Conservation (phyloP, 495 filamentous ascomycete genomes). For the Cenococcum geophilum region DNA sequence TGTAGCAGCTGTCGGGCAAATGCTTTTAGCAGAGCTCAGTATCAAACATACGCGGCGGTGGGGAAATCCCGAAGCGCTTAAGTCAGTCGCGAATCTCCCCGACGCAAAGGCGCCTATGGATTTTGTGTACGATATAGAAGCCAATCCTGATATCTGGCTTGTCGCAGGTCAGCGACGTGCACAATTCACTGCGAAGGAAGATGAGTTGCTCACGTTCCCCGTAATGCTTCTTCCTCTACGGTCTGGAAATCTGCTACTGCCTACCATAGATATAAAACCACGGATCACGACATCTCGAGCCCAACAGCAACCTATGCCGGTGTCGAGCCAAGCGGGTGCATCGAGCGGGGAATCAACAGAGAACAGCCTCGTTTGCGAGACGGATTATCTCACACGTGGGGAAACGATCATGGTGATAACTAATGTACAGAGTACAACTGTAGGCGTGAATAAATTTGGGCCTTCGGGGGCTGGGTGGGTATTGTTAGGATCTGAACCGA, state of each 20-base stretch:
- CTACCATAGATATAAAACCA: conserved; percentile 68
- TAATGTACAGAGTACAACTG: conserved; percentile 66
- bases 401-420: conserved; percentile 72
- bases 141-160: conserved; percentile 71
- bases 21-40: conserved; percentile 61
- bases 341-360: conserved; percentile 14
- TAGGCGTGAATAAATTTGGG: conserved; percentile 34
- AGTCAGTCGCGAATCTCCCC: conserved; percentile 12
- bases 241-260: conserved; percentile 68
- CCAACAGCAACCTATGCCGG: conserved; percentile 33
- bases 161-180: conserved; percentile 73
- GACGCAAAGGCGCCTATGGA: conserved; percentile 51
- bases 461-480: background rate
- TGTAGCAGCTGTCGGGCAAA: conserved; percentile 58
- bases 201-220: conserved; percentile 47
- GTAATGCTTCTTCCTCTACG: conserved; percentile 73
- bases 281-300: conserved; percentile 1
- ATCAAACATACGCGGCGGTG: conserved; percentile 76
- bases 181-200: conserved; percentile 60
- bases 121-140: conserved; percentile 79
- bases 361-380: conserved; percentile 57
- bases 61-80: conserved; percentile 47
- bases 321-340: conserved; percentile 27
- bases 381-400: conserved; percentile 68
- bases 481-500: background rate